A percentile compares a stretch with the other conserved stretches of the same genome.
phyloP scores from a whole-genome alignment of 75 land plant species.

The Pseudotsuga menziesii region DNA sequence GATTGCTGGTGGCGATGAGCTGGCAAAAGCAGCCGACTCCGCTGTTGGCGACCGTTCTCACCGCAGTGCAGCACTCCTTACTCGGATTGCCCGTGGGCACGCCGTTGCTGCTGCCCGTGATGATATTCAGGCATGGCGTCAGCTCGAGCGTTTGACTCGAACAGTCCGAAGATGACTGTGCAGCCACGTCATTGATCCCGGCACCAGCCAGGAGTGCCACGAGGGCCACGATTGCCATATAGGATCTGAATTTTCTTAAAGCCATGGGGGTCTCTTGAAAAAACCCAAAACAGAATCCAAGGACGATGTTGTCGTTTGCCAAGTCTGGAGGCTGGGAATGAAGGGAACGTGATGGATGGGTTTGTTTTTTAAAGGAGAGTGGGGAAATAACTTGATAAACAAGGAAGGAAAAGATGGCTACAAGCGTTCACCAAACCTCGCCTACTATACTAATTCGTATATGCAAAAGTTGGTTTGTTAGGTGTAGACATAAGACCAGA shows the following conservation, averaged over 20 bases:
- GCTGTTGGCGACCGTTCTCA: not conserved
- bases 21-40: not conserved
- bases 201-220: not conserved
- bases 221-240: not conserved
- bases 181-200: not conserved
- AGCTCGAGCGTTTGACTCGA: not conserved
- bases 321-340: no score
- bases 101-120: conserved; percentile 1
- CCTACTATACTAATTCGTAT: not conserved
- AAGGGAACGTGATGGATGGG: not conserved
- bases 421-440: not conserved
- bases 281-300: not conserved
- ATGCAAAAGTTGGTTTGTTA: not conserved
- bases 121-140: not conserved
- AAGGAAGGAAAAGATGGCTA: not conserved
- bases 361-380: not conserved
- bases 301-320: not conserved
- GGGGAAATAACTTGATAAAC: not conserved
- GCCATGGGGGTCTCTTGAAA: not conserved
- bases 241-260: not conserved
- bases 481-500: not conserved
- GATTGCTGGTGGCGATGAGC: not conserved
- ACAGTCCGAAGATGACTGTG: not conserved
- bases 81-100: not conserved
- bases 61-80: not conserved